Percentiles rank a stretch among this genome's conserved stretches.
Conservation (phyloP, 2,329 filamentous ascomycete species). For the Monilinia fructicola region DNA sequence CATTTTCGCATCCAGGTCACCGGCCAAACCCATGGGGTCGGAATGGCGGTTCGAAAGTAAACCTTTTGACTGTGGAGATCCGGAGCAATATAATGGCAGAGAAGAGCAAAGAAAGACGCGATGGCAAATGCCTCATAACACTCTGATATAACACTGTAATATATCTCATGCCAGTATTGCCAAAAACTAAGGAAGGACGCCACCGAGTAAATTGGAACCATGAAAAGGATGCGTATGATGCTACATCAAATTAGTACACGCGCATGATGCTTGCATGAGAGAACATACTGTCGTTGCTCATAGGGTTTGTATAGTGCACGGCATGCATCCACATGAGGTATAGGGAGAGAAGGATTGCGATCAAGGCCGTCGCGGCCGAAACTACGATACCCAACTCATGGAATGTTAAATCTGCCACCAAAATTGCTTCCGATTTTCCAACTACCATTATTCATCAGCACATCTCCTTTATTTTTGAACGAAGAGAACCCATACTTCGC, state of each 20-base stretch:
- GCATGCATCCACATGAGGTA: conserved; percentile 61
- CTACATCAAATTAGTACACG: conserved; percentile 44
- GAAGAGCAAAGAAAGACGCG: conserved; percentile 78
- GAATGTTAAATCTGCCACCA: conserved; percentile 53
- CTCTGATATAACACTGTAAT: conserved; percentile 77
- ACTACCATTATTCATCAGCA: conserved; percentile 36
- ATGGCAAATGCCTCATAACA: conserved; percentile 91
- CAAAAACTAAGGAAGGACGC: conserved; percentile 72
- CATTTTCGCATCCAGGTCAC: conserved; percentile 68
- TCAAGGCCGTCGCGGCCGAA: conserved; percentile 48
- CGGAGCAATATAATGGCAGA: conserved; percentile 78
- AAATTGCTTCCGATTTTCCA: conserved; percentile 45
- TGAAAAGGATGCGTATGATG: conserved; percentile 84
- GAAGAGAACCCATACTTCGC: conserved; percentile 38
- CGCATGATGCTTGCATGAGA: not conserved
- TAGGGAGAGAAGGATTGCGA: conserved; percentile 54
- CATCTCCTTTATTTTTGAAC: conserved; percentile 7
- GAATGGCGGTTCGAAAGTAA: conserved; percentile 70
- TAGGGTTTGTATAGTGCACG: conserved; percentile 59
- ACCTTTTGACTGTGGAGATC: conserved; percentile 78
- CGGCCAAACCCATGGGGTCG: conserved; percentile 72
- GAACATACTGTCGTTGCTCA: conserved; percentile 57
- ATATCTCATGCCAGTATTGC: conserved; percentile 75
- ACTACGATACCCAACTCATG: conserved; percentile 56
- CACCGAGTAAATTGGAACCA: conserved; percentile 78